Evolutionary conservation across 2,329 filamentous ascomycete species (phyloP).

Genomic region (Hymenoscyphus repandus): DNA sequence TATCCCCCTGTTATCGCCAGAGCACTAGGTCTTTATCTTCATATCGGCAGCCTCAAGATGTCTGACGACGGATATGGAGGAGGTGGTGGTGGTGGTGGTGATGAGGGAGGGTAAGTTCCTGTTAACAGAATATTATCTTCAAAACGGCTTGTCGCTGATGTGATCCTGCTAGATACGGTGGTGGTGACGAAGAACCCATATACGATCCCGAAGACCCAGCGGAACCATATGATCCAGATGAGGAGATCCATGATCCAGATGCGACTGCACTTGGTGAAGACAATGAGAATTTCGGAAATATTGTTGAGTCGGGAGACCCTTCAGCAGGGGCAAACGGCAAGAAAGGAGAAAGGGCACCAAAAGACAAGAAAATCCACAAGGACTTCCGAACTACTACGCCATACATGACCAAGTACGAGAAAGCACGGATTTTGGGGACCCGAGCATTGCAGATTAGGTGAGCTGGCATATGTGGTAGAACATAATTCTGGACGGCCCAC

Average conservation of each 20-base stretch:
- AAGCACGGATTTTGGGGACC: slow-evolving; percentile 86
- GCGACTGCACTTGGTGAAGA: slow-evolving; percentile 51
- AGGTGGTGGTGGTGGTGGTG: slow-evolving; percentile 51
- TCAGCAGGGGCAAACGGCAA: slow-evolving; percentile 51
- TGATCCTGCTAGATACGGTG: slow-evolving; percentile 33
- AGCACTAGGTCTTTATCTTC: not conserved
- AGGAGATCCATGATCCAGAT: slow-evolving; percentile 46
- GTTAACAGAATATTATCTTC: not conserved
- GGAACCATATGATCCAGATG: slow-evolving; percentile 49
- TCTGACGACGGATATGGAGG: slow-evolving; percentile 58
- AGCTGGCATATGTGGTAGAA: slow-evolving; percentile 24
- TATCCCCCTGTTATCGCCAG: not conserved
- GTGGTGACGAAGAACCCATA: slow-evolving; percentile 60
- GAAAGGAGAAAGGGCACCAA: slow-evolving; percentile 51
- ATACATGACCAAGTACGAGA: slow-evolving; percentile 99
- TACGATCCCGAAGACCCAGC: slow-evolving; percentile 52
- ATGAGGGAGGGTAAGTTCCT: slow-evolving; percentile 45
- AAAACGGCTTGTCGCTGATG: too few species aligned
- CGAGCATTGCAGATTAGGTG: slow-evolving; percentile 94
- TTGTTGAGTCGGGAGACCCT: slow-evolving; percentile 57
- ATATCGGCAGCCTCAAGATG: slow-evolving; percentile 40
- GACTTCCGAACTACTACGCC: slow-evolving; percentile 88
- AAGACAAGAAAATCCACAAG: slow-evolving; percentile 85
- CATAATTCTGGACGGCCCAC: not conserved
- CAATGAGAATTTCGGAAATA: slow-evolving; percentile 41